These are phyloP conservation scores for Trichoderma koningiopsis DNA, from an alignment of 2,329 filamentous ascomycete species.

Conservation along the genomic window DNA sequence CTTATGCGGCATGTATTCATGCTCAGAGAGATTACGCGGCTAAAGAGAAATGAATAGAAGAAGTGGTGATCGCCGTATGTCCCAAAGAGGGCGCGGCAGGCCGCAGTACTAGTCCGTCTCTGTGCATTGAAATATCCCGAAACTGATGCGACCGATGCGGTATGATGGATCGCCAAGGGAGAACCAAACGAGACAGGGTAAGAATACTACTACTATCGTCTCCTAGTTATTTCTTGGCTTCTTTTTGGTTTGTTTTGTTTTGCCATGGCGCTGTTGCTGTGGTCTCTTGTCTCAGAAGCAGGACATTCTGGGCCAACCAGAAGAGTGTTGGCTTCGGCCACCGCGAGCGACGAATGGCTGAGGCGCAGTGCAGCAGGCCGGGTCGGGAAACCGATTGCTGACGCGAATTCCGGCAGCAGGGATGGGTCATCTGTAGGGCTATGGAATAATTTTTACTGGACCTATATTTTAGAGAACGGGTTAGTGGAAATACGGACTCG, in stretches of 20 bases:
- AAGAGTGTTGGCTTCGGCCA: neutral
- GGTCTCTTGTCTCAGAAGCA: conserved; percentile 7
- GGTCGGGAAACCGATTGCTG: neutral
- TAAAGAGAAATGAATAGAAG: neutral
- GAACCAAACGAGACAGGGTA: neutral
- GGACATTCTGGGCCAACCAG: conserved; percentile 13
- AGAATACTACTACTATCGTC: neutral
- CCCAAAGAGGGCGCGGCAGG: neutral
- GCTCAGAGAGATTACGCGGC: neutral
- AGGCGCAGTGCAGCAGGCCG: conserved; percentile 13
- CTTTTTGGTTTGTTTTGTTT: neutral
- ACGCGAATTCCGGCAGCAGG: neutral
- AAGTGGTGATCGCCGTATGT: neutral
- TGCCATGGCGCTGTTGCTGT: neutral
- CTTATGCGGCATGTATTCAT: neutral
- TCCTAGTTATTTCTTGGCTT: neutral
- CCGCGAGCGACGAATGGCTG: conserved; percentile 6
- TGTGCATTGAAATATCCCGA: neutral
- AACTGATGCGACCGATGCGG: neutral
- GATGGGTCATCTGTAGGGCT: neutral
- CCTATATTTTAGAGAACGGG: neutral
- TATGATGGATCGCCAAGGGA: neutral
- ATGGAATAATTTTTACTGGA: neutral
- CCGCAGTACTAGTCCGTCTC: neutral
- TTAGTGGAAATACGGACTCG: neutral